Conservation (phyloP, 768 basidiomycete genomes). For the Suillus subaureus region DNA sequence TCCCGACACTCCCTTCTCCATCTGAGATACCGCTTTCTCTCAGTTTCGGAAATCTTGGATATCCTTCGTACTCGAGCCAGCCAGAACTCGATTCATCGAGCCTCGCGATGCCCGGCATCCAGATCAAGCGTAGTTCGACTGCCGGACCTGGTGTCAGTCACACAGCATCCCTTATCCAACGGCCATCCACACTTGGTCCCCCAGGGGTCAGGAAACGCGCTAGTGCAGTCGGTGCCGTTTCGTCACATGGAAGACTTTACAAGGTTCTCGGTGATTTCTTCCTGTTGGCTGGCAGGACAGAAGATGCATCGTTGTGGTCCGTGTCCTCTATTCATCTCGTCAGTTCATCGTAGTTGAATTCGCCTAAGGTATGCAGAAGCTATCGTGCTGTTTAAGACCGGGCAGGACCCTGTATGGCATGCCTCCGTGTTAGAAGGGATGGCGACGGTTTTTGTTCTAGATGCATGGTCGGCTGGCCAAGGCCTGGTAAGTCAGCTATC, state of each 20-base stretch:
- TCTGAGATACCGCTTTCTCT: conserved; percentile 63
- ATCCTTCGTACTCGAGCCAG: conserved; percentile 54
- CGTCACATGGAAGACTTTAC: conserved; percentile 82
- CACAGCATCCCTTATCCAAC: conserved; percentile 33
- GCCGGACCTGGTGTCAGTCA: conserved; percentile 36
- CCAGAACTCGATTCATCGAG: conserved; percentile 47
- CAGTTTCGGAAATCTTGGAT: conserved; percentile 47
- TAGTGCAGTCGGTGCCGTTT: conserved; percentile 64
- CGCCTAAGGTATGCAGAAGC: conserved; percentile 82
- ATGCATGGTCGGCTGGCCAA: conserved; percentile 81
- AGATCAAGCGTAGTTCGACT: conserved; percentile 59
- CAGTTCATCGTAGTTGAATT: conserved; percentile 16
- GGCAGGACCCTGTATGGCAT: conserved; percentile 85
- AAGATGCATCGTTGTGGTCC: conserved; percentile 83
- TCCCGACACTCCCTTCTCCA: conserved; percentile 62
- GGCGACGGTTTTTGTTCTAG: conserved; percentile 76
- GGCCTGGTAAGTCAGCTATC: conserved; percentile 57
- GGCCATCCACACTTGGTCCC: conserved; percentile 53
- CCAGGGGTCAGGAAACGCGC: conserved; percentile 58
- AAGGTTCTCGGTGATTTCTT: conserved; percentile 91
- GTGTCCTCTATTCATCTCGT: conserved; percentile 20
- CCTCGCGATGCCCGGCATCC: conserved; percentile 30
- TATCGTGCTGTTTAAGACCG: conserved; percentile 68
- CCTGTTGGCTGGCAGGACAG: conserved; percentile 80
- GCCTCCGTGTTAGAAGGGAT: conserved; percentile 87